Conservation (phyloP, 108 stramenopile genomes). For the Cylindrotheca fusiformis region DNA sequence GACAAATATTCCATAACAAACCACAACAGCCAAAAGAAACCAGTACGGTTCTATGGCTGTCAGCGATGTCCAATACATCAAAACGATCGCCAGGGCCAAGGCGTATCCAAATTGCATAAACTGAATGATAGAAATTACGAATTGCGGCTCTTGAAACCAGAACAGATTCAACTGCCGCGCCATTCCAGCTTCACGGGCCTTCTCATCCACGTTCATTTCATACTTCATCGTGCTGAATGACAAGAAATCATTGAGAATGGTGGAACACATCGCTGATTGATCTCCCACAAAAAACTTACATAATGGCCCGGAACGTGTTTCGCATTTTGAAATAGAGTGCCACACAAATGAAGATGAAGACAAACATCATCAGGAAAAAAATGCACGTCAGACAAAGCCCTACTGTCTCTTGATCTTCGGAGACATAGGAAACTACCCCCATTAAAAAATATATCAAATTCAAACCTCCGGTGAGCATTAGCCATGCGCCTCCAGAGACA, state of each 20-base stretch:
- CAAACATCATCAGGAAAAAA: constrained; percentile 32
- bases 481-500: constrained; percentile 69
- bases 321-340: constrained; percentile 37
- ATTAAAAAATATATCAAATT: constrained; percentile 65
- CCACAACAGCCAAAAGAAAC: constrained; percentile 33
- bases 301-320: constrained; percentile 38
- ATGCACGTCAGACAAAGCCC: constrained; percentile 32
- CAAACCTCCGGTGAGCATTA: constrained; percentile 55
- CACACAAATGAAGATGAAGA: constrained; percentile 39
- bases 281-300: constrained; percentile 15
- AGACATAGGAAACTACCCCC: constrained; percentile 50
- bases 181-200: constrained; percentile 6
- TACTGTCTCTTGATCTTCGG: constrained; percentile 21
- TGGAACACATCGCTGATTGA: constrained; percentile 1
- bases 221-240: constrained; percentile 15
- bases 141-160: constrained; percentile 68
- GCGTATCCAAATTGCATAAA: constrained; percentile 89
- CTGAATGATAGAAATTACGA: constrained; percentile 70
- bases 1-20: constrained; percentile 63
- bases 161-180: constrained; percentile 62
- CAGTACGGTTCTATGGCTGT: constrained; percentile 9
- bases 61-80: constrained; percentile 55
- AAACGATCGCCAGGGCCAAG: constrained; percentile 63
- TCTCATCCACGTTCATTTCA: background rate
- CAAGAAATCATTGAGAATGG: background rate